These are phyloP conservation scores for Corymbia calophylla DNA, from an alignment of 441 rosid genomes.

Conservation along the genomic window DNA sequence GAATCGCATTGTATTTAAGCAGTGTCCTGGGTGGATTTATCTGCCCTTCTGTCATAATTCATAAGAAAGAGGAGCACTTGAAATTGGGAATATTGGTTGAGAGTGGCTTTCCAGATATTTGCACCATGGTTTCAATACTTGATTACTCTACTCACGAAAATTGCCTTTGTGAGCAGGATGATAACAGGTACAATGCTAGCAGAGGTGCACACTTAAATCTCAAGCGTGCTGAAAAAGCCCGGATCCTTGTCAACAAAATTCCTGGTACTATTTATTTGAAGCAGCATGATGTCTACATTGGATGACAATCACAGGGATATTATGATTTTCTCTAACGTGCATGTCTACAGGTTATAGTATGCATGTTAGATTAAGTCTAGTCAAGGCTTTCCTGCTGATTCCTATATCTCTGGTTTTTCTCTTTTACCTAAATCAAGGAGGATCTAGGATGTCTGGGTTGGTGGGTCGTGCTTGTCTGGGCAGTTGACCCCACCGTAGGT, in stretches of 20 bases:
- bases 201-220: slow-evolving; percentile 98
- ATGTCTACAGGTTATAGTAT: not conserved
- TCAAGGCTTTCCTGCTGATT: not conserved
- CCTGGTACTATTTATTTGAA: slow-evolving; percentile 45
- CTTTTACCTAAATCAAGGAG: not conserved
- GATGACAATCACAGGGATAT: not conserved
- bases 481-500: not conserved
- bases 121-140: not conserved
- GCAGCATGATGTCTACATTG: not conserved
- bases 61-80: not conserved
- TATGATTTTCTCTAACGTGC: not conserved
- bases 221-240: slow-evolving; percentile 95
- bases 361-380: not conserved
- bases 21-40: not conserved
- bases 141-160: not conserved
- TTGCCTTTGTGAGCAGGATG: slow-evolving; percentile 57
- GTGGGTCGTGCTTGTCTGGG: not conserved
- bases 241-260: slow-evolving; percentile 89
- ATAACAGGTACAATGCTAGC: slow-evolving; percentile 90
- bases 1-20: not conserved
- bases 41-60: not conserved
- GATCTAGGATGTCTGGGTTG: not conserved
- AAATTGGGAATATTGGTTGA: not conserved
- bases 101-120: not conserved
- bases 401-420: not conserved